A percentile compares a stretch with the other conserved stretches of the same genome.
phyloP scores from a whole-genome alignment of 768 basidiomycete genomes.

The Clavaria fumosa region DNA sequence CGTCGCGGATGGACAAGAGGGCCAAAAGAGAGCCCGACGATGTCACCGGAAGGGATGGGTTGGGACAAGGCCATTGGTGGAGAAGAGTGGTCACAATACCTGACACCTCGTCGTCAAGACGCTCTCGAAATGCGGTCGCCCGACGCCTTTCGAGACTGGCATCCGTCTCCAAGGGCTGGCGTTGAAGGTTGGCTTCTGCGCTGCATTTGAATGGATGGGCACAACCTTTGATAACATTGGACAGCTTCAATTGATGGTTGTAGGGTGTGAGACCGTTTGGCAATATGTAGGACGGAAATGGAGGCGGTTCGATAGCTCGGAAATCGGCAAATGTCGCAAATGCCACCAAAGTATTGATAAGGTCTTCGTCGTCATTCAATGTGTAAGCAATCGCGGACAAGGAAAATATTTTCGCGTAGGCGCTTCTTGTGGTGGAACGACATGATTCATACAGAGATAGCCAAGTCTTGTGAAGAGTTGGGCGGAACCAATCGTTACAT shows the following conservation, averaged over 20 bases:
- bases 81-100: conserved; percentile 8
- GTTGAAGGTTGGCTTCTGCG: background rate
- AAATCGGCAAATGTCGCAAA: conserved; percentile 15
- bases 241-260: too few species aligned
- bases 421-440: conserved; percentile 9
- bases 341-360: conserved; percentile 19
- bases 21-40: background rate
- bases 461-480: conserved; percentile 13
- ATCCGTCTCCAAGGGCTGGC: conserved; percentile 5
- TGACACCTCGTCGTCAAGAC: conserved; percentile 5
- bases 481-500: conserved; percentile 16
- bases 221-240: conserved; percentile 1
- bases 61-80: conserved; percentile 13
- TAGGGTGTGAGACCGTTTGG: too few species aligned
- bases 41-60: background rate
- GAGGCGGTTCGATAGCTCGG: conserved; percentile 9
- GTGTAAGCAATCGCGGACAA: conserved; percentile 20
- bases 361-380: conserved; percentile 4
- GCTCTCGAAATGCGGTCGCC: background rate
- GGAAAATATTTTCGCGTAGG: conserved; percentile 17
- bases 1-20: conserved; percentile 2
- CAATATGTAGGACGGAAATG: conserved; percentile 10
- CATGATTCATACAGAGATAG: conserved; percentile 17
- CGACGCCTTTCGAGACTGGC: conserved; percentile 6
- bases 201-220: conserved; percentile 2